These are phyloP conservation scores for Penicillium coffeae DNA, from an alignment of 495 filamentous ascomycete species.

Conservation along the genomic window DNA sequence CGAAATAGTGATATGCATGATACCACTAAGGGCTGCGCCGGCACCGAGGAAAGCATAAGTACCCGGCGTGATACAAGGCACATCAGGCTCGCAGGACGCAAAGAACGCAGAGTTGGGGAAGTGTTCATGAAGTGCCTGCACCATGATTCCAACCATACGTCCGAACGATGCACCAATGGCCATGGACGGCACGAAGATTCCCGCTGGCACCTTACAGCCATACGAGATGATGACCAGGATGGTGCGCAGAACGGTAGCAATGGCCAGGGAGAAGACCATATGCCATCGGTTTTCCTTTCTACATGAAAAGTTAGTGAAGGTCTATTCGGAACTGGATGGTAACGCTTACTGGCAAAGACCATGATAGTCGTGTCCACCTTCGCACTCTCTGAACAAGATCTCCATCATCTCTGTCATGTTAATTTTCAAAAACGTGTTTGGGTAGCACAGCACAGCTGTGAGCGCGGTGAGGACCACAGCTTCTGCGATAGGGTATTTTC, in stretches of 20 bases:
- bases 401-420: slow-evolving; percentile 99
- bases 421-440: slow-evolving; percentile 91
- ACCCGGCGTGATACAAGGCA: slow-evolving; percentile 94
- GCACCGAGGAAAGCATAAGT: slow-evolving; percentile 95
- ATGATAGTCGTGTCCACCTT: slow-evolving; percentile 86
- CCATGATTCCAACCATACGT: slow-evolving; percentile 87
- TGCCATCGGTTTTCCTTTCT: slow-evolving; percentile 62
- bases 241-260: slow-evolving; percentile 77
- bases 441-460: slow-evolving; percentile 90
- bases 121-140: slow-evolving; percentile 82
- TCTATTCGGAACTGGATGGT: neutral
- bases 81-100: slow-evolving; percentile 79
- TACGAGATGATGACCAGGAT: slow-evolving; percentile 95
- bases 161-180: slow-evolving; percentile 94
- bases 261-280: slow-evolving; percentile 73
- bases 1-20: slow-evolving; percentile 96
- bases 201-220: slow-evolving; percentile 95
- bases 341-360: slow-evolving; percentile 72
- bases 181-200: slow-evolving; percentile 98
- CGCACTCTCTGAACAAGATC: slow-evolving; percentile 92
- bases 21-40: slow-evolving; percentile 90
- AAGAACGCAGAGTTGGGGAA: slow-evolving; percentile 82
- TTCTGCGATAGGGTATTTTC: slow-evolving; percentile 82
- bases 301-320: slow-evolving; percentile 20
- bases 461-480: slow-evolving; percentile 74